Evolutionary conservation across 1,139 yeast genomes (phyloP), one percentile per base, ranked within the genome.

Genomic region (Sugiyamaella japonica): DNA sequence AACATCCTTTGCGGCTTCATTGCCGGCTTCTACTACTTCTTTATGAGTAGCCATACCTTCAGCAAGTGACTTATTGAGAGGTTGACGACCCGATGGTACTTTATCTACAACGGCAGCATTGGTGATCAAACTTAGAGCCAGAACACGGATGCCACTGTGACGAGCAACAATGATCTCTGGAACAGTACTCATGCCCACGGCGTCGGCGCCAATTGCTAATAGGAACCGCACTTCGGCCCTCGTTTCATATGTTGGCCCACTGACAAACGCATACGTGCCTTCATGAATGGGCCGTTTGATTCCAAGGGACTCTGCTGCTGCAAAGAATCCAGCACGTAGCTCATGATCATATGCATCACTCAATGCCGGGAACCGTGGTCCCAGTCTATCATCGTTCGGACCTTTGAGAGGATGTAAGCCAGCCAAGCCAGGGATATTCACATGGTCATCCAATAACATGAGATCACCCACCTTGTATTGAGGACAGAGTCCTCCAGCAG

Each of bases 151-250:
- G 0, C 90, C 95, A 56, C 85, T 80, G 70, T 93, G 98, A 66
- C 97, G 84, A 2, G 97, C 98, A 12, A 89, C 86, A 60, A 90
- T 82, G 1, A 89, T 96, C 70, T 93, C 99, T 0, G 99, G 97
- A 36, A 91, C 97, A 0, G 98, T 93, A 56, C 96, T 87, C 99
- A 93, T 93, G 2, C 99, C 99, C 5, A 91, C 98, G 0, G 95
- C 89, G 71, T 93, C 97, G 48, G 90, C 97, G 7, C 98, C 98
- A 46, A 87, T 63, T 9, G 76, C 64, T 59, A 83, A 73, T 47
- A 91, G 76, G 78, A 85, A 78, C 57, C 96, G 77, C n/a, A 86
- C 86, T 71, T 93, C 98, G 0, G 98, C 97, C 63, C 97, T 78
- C 7, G 91, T 82, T 73, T 93, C 99, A 69, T 86, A 93, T 0